phyloP scores from a whole-genome alignment of 257 asterid species.

The Jacaranda mimosifolia region DNA sequence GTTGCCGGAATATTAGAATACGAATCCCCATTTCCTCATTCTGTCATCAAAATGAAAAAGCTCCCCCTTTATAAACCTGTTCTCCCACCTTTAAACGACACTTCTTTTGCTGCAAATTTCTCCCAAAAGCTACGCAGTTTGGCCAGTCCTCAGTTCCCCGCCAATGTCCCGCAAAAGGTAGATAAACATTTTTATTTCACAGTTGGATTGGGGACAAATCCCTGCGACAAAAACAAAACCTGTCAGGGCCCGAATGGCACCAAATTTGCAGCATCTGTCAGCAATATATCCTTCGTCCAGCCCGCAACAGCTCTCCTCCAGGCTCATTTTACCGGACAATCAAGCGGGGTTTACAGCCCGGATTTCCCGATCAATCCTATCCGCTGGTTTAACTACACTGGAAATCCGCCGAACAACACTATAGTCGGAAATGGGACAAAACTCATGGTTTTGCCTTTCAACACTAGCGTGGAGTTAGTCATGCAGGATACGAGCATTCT shows the following conservation, averaged over 20 bases:
- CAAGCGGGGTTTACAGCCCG: conserved; percentile 40
- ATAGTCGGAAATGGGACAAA: conserved; percentile 45
- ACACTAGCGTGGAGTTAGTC: conserved; percentile 53
- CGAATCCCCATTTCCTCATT: conserved; percentile 29
- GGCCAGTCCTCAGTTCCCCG: conserved; percentile 42
- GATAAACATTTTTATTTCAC: conserved; percentile 47
- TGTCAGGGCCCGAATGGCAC: conserved; percentile 57
- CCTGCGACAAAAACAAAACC: conserved; percentile 42
- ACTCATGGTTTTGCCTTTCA: conserved; percentile 34
- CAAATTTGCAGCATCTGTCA: conserved; percentile 47
- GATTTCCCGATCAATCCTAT: conserved; percentile 47
- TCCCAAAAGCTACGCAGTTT: conserved; percentile 42
- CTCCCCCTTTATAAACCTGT: conserved; percentile 47
- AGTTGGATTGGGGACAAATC: conserved; percentile 48
- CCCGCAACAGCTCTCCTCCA: conserved; percentile 50
- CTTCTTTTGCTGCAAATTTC: conserved; percentile 45
- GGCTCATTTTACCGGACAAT: conserved; percentile 47
- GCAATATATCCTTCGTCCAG: conserved; percentile 41
- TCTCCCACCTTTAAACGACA: conserved; percentile 50
- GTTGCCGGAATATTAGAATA: conserved; percentile 48
- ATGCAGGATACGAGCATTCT: conserved; percentile 57
- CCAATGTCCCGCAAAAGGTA: conserved; percentile 45
- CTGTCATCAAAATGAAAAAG: neutral
- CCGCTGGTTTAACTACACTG: conserved; percentile 47
- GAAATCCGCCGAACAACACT: conserved; percentile 42